These are phyloP conservation scores for Anthracocystis setariae DNA, from an alignment of 1,284 basidiomycete species.

Conservation along the genomic window DNA sequence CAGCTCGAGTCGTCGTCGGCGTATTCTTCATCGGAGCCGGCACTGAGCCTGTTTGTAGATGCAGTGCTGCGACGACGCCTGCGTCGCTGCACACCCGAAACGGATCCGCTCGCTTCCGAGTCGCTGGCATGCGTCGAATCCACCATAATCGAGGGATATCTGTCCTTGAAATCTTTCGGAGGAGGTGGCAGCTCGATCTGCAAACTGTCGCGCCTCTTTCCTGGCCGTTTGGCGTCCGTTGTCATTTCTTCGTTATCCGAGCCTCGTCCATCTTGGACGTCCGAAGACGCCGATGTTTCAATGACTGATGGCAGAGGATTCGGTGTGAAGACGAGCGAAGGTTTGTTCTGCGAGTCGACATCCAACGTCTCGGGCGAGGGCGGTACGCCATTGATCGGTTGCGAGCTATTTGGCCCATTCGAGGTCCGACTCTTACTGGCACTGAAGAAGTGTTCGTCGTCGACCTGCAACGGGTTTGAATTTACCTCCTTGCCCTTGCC, in stretches of 20 bases:
- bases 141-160: constrained; percentile 38
- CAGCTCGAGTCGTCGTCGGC: constrained; percentile 49
- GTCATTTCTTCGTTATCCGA: constrained; percentile 18
- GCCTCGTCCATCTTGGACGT: constrained; percentile 15
- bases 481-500: constrained; percentile 17
- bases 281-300: constrained; percentile 34
- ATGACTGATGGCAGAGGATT: constrained; percentile 31
- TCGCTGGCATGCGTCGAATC: constrained; percentile 40
- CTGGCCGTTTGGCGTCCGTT: not conserved
- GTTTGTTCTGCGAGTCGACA: constrained; percentile 7
- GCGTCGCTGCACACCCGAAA: constrained; percentile 1
- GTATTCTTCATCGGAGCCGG: constrained; percentile 7
- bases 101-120: constrained; percentile 24
- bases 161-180: constrained; percentile 33
- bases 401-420: not conserved
- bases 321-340: constrained; percentile 7
- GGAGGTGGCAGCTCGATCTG: constrained; percentile 44
- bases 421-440: constrained; percentile 1
- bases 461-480: constrained; percentile 10
- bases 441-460: constrained; percentile 26
- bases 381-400: too few species aligned
- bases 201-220: constrained; percentile 30
- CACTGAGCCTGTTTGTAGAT: constrained; percentile 16
- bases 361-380: not conserved
- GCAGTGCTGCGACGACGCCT: constrained; percentile 30